Base-by-base conservation (phyloP, 371 early-diverging fungal species). In the Mucor circinelloides region DNA sequence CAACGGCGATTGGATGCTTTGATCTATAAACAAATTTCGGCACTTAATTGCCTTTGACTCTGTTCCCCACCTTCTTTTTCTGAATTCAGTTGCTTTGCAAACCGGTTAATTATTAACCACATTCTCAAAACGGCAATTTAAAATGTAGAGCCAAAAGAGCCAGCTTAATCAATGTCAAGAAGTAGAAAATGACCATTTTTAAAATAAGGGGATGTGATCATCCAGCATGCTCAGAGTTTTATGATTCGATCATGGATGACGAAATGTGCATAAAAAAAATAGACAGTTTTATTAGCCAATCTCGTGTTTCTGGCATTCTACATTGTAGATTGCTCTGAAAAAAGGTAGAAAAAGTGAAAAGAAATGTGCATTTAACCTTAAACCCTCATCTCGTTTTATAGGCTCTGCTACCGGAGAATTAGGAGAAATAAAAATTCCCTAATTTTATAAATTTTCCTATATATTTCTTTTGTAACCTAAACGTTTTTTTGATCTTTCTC, bases 351-450 rank as follows among this genome's bases (percentile, higher is more conserved):
- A n/a, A 19, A 44, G 8, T 0, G 25, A 25, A 25, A 50, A 50
- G 50, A 50, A 50, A 50, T 50, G 50, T 12, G 25, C 50, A 50
- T 50, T 19, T 12, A 50, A 25, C 50, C 25, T 50, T 50, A 50
- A 1, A 23, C 0, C 21, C 48, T 46, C 48, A 23, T 54, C n/a
- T 54, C 30, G 12, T 15, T 30, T 30, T 30, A 30, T 28, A 54
- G 6, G 54, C 28, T 9, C 7, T 12, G 34, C n/a, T 0, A 8
- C 9, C 63, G 63, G 63, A 40, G 34, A 40, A 28, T 63, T 63
- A 54, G 63, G 63, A 63, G 60, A 60, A 42, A 42, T 38, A 44
- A 25, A 40, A 40, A 55, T 63, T 36, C 36, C 59, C 59, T 59
- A 59, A 36, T 6, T 10, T 23, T 21, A 17, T 38, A 58, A 58